These are phyloP conservation scores for Mycena sanguinolenta DNA, from an alignment of 768 basidiomycete genomes.

Conservation along the genomic window DNA sequence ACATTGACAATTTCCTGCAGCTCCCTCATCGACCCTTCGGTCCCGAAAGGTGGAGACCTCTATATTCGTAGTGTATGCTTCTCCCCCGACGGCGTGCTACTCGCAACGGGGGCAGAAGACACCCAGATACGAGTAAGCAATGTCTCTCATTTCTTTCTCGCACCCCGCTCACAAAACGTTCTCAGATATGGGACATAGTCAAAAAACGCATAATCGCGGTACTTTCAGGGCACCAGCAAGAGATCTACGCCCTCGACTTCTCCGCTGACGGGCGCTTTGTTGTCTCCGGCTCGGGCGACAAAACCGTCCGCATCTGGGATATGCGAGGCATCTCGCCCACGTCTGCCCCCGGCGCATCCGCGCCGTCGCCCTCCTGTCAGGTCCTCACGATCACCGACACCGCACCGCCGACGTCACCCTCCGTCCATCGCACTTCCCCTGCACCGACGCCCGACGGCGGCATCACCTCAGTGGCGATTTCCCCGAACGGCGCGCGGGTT, in stretches of 20 bases:
- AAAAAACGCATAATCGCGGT: slow-evolving; percentile 75
- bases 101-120: slow-evolving; percentile 89
- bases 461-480: slow-evolving; percentile 73
- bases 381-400: slow-evolving; percentile 34
- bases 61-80: slow-evolving; percentile 88
- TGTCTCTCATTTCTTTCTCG: slow-evolving; percentile 42
- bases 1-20: slow-evolving; percentile 45
- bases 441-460: slow-evolving; percentile 53
- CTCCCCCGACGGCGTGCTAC: slow-evolving; percentile 83
- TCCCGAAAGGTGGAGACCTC: slow-evolving; percentile 48
- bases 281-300: slow-evolving; percentile 81
- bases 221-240: slow-evolving; percentile 83
- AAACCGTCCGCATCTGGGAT: slow-evolving; percentile 46
- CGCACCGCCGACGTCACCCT: slow-evolving; percentile 48
- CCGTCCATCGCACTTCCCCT: slow-evolving; percentile 28
- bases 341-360: slow-evolving; percentile 44
- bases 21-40: slow-evolving; percentile 38
- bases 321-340: slow-evolving; percentile 37
- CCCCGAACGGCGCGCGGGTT: slow-evolving; percentile 70
- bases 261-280: slow-evolving; percentile 79
- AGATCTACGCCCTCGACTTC: slow-evolving; percentile 89
- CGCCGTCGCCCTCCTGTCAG: slow-evolving; percentile 64
- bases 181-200: slow-evolving; percentile 86
- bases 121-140: slow-evolving; percentile 77
- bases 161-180: slow-evolving; percentile 1